Percentiles rank a stretch among this genome's conserved stretches.
Evolutionary conservation across 78 protist species (phyloP).

Genomic region (Emiliania huxleyi): DNA sequence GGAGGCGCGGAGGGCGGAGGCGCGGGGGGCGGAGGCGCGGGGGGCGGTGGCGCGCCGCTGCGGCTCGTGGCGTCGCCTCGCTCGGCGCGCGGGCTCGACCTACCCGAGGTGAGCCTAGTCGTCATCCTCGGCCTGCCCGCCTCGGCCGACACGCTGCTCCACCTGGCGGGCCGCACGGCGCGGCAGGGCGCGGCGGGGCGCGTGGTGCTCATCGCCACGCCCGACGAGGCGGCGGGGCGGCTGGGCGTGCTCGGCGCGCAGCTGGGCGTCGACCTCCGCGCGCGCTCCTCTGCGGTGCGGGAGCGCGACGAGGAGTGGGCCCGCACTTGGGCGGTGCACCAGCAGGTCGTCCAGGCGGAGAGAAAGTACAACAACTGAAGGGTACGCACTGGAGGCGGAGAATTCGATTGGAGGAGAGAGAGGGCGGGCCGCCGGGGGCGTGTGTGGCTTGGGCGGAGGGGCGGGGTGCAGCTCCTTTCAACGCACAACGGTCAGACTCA

Average conservation of each 20-base stretch:
- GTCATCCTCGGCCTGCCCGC: not conserved
- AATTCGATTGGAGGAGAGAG: too few species aligned
- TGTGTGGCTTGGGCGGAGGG: too few species aligned
- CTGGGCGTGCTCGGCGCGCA: not conserved
- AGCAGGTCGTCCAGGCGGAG: not conserved
- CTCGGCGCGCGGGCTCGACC: not conserved
- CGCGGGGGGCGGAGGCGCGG: not conserved
- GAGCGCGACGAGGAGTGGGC: not conserved
- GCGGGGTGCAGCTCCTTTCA: too few species aligned
- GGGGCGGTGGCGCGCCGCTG: not conserved
- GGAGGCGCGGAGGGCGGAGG: too few species aligned
- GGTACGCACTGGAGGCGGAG: too few species aligned
- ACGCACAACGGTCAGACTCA: too few species aligned
- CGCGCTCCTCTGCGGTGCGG: not conserved
- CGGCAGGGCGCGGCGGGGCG: not conserved
- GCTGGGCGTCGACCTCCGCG: not conserved
- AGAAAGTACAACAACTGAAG: too few species aligned
- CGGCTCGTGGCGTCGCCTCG: not conserved
- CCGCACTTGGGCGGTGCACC: not conserved
- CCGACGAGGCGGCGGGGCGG: too few species aligned
- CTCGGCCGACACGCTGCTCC: not conserved
- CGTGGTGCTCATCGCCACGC: not conserved
- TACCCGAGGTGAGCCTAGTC: not conserved
- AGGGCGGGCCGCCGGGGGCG: too few species aligned
- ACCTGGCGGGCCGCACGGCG: conserved; percentile 7